These are phyloP conservation scores for Saturnispora zaruensis DNA, from an alignment of 805 yeast species.

Conservation along the genomic window DNA sequence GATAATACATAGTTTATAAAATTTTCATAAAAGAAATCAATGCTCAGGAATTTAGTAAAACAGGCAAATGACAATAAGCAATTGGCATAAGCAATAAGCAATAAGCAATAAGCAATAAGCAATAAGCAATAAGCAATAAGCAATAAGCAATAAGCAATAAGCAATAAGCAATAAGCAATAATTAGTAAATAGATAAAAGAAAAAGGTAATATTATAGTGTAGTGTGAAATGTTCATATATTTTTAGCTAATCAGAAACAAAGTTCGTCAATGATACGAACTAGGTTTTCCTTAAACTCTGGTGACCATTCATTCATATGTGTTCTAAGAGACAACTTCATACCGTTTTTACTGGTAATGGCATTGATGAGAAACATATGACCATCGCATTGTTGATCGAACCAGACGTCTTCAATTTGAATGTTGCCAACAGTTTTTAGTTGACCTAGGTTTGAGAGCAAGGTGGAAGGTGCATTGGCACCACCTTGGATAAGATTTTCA, in stretches of 20 bases:
- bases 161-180: too few species aligned
- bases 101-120: too few species aligned
- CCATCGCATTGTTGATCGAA: conserved; percentile 2
- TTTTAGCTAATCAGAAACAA: background rate
- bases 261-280: background rate
- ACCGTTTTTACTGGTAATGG: background rate
- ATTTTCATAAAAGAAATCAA: background rate
- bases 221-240: too few species aligned
- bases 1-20: too few species aligned
- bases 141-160: background rate
- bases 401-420: conserved; percentile 1
- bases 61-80: background rate
- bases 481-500: background rate
- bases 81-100: background rate
- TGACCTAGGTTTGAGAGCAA: conserved; percentile 8
- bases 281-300: background rate
- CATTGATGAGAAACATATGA: background rate
- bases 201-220: background rate
- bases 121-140: background rate
- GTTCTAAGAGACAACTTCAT: background rate
- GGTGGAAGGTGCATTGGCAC: conserved; percentile 12
- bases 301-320: background rate
- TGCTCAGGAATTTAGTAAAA: background rate
- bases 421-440: background rate
- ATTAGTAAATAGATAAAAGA: background rate